A percentile compares a stretch with the other conserved stretches of the same genome.
Evolutionary conservation across 495 filamentous ascomycete genomes (phyloP).

Genomic region (Neurospora sp.): DNA sequence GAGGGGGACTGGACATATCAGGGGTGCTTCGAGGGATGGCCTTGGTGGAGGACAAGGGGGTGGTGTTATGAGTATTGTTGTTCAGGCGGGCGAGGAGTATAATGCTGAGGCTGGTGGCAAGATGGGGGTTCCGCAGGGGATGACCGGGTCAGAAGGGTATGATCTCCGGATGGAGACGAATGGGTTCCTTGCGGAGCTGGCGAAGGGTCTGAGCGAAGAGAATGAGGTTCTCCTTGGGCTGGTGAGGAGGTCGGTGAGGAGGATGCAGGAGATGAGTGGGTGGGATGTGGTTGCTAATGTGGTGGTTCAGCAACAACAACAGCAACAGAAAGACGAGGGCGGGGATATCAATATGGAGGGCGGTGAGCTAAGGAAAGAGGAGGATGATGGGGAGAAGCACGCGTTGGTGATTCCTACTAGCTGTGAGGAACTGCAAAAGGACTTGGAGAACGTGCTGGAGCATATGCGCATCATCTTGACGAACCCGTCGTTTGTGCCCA

Average conservation of each 20-base stretch:
- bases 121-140: constrained; percentile 28
- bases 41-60: constrained; percentile 26
- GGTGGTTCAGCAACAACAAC: constrained; percentile 9
- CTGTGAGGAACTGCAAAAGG: constrained; percentile 60
- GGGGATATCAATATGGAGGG: constrained; percentile 32
- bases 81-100: constrained; percentile 14
- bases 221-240: constrained; percentile 76
- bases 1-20: constrained; percentile 25
- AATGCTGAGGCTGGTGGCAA: neutral
- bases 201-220: constrained; percentile 82
- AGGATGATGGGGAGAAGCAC: constrained; percentile 26
- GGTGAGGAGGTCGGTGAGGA: constrained; percentile 58
- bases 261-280: constrained; percentile 67
- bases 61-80: constrained; percentile 44
- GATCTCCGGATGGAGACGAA: constrained; percentile 79
- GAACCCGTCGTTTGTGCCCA: constrained; percentile 88
- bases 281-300: constrained; percentile 31
- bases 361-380: neutral
- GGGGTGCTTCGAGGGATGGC: neutral
- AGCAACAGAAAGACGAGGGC: constrained; percentile 6
- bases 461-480: constrained; percentile 76
- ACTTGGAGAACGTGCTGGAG: constrained; percentile 65
- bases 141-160: constrained; percentile 52
- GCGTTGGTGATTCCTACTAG: constrained; percentile 43
- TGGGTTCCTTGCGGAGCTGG: constrained; percentile 81